Conservation (phyloP, 805 yeast species). For the Candida sonorensis region DNA sequence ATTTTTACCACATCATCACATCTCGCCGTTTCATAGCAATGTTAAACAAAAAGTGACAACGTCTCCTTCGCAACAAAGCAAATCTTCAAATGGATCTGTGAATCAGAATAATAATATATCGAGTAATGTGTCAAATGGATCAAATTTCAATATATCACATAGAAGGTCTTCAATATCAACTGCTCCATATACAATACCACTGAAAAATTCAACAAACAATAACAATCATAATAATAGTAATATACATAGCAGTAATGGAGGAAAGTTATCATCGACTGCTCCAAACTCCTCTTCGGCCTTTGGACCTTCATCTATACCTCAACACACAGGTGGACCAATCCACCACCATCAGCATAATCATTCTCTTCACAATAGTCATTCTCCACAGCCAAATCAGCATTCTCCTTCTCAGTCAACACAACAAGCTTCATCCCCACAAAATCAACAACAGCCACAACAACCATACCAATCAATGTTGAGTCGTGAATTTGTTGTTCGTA, state of each 20-base stretch:
- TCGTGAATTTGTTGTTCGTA: constrained; percentile 69
- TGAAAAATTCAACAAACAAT: constrained; percentile 11
- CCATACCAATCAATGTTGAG: constrained; percentile 40
- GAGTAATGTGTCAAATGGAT: too few species aligned
- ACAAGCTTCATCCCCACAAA: constrained; percentile 5
- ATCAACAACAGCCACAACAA: constrained; percentile 9
- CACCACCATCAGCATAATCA: constrained; percentile 3
- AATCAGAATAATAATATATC: too few species aligned
- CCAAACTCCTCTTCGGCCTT: constrained; percentile 10
- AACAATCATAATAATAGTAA: not conserved
- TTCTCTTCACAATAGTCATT: constrained; percentile 14
- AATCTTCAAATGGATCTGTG: too few species aligned
- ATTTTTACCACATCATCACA: constrained; percentile 5
- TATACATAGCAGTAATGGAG: constrained; percentile 4
- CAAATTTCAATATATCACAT: constrained; percentile 15
- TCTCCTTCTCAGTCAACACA: too few species aligned
- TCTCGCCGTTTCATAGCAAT: constrained; percentile 1
- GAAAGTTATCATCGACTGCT: constrained; percentile 18
- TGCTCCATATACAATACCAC: constrained; percentile 33
- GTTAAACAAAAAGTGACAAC: not conserved
- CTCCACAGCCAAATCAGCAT: not conserved
- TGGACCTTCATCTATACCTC: constrained; percentile 6
- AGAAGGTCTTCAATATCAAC: constrained; percentile 31
- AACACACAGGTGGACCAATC: constrained; percentile 21
- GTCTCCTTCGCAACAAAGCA: not conserved